A percentile compares a stretch with the other conserved stretches of the same genome.
phyloP scores from a whole-genome alignment of 805 yeast genomes.

The Wickerhamia fluorescens region DNA sequence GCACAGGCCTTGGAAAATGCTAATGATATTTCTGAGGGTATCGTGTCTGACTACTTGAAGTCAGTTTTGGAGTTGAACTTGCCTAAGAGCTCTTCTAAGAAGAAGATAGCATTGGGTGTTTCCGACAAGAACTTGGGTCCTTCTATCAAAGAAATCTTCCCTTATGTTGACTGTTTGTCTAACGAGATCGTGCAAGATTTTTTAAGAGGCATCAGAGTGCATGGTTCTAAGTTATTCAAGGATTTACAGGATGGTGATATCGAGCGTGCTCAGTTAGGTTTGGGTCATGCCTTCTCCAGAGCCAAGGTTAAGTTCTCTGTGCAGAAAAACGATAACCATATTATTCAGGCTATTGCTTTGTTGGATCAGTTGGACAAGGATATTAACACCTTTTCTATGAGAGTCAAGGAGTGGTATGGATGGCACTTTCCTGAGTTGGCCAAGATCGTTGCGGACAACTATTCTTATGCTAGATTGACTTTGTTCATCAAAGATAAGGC shows the following conservation, averaged over 20 bases:
- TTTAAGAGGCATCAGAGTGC: slow-evolving; percentile 89
- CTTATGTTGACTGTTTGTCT: slow-evolving; percentile 82
- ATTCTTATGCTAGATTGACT: slow-evolving; percentile 75
- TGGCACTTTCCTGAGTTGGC: slow-evolving; percentile 99
- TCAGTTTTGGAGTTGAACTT: slow-evolving; percentile 83
- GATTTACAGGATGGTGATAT: slow-evolving; percentile 91
- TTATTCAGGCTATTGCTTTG: slow-evolving; percentile 96
- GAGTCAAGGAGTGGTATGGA: slow-evolving; percentile 97
- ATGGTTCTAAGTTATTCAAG: slow-evolving; percentile 82
- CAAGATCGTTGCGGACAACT: slow-evolving; percentile 84
- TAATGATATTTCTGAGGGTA: slow-evolving; percentile 95
- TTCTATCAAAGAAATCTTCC: slow-evolving; percentile 85
- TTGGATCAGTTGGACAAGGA: slow-evolving; percentile 98
- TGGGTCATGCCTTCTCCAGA: slow-evolving; percentile 98
- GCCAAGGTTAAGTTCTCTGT: slow-evolving; percentile 98
- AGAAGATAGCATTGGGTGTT: slow-evolving; percentile 72
- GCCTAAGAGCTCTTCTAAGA: slow-evolving; percentile 71
- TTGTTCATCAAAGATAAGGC: slow-evolving; percentile 82
- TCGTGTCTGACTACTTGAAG: slow-evolving; percentile 87
- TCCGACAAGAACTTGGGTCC: slow-evolving; percentile 96
- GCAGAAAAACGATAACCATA: slow-evolving; percentile 97
- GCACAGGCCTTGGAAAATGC: slow-evolving; percentile 99
- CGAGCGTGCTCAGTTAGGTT: slow-evolving; percentile 97
- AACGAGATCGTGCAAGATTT: slow-evolving; percentile 92
- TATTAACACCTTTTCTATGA: slow-evolving; percentile 94